These are phyloP conservation scores for Ophidiomyces ophidiicola DNA, from an alignment of 2,329 filamentous ascomycete genomes.

Conservation along the genomic window DNA sequence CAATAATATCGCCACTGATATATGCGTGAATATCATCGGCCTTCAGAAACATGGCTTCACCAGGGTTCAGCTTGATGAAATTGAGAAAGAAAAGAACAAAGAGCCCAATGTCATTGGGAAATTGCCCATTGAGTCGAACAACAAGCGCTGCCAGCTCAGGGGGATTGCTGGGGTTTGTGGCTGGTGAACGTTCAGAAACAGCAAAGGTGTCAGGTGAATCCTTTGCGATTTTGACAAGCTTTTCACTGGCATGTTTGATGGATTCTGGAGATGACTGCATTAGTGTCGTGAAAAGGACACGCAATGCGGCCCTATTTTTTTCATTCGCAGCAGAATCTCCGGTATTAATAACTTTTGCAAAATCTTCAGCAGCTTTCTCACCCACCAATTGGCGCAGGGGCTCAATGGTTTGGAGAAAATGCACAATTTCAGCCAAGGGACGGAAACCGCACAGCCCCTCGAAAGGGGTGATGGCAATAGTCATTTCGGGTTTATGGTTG, in stretches of 20 bases:
- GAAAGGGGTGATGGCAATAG: slow-evolving; percentile 91
- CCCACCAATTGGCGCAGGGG: slow-evolving; percentile 56
- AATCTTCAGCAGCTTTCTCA: slow-evolving; percentile 37
- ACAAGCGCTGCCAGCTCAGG: slow-evolving; percentile 66
- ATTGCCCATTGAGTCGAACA: slow-evolving; percentile 64
- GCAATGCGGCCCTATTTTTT: slow-evolving; percentile 66
- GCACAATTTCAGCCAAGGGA: slow-evolving; percentile 69
- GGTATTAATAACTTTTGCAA: slow-evolving; percentile 43
- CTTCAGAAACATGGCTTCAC: slow-evolving; percentile 90
- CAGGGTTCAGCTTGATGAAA: slow-evolving; percentile 73
- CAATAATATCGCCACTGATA: slow-evolving; percentile 65
- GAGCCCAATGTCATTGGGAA: slow-evolving; percentile 78
- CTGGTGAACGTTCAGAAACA: slow-evolving; percentile 30
- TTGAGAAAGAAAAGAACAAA: slow-evolving; percentile 98
- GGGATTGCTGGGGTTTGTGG: slow-evolving; percentile 28
- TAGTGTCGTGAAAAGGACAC: slow-evolving; percentile 60
- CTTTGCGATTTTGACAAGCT: slow-evolving; percentile 59
- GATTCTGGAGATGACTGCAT: slow-evolving; percentile 64
- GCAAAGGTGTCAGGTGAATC: slow-evolving; percentile 62
- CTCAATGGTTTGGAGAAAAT: slow-evolving; percentile 61
- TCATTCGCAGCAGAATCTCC: slow-evolving; percentile 35
- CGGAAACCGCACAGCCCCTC: slow-evolving; percentile 94
- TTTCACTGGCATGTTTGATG: slow-evolving; percentile 52
- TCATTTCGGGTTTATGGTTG: slow-evolving; percentile 99
- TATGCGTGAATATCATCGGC: slow-evolving; percentile 98